Evolutionary conservation across 805 yeast species (phyloP).

Genomic region (Candida adriatica): DNA sequence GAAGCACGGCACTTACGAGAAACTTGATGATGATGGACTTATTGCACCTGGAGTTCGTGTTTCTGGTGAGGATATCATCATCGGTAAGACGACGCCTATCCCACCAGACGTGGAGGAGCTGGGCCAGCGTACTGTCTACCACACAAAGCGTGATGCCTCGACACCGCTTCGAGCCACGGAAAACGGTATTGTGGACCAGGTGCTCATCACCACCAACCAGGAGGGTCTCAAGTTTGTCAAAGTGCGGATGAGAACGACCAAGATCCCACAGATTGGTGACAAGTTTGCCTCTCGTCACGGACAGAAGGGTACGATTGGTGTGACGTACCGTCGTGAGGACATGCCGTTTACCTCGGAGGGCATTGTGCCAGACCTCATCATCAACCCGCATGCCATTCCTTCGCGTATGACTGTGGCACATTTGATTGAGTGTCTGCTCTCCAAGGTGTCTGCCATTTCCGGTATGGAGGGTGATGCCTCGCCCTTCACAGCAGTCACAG

Average conservation of each 20-base stretch:
- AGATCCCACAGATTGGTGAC: constrained; percentile 98
- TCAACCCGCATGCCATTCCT: constrained; percentile 99
- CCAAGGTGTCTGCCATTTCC: constrained; percentile 89
- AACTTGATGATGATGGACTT: constrained; percentile 95
- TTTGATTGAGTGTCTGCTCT: constrained; percentile 93
- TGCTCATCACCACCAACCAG: constrained; percentile 91
- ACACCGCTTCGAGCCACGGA: constrained; percentile 96
- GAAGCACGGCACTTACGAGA: constrained; percentile 97
- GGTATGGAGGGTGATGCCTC: constrained; percentile 99
- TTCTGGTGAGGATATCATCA: constrained; percentile 96
- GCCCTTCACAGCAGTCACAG: constrained; percentile 97
- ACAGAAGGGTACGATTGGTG: constrained; percentile 99
- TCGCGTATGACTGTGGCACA: constrained; percentile 99
- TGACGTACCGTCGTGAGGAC: constrained; percentile 95
- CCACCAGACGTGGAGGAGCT: constrained; percentile 99
- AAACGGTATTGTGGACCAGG: constrained; percentile 98
- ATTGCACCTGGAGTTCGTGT: constrained; percentile 98
- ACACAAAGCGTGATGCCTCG: constrained; percentile 97
- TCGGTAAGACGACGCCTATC: constrained; percentile 98
- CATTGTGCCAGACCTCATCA: constrained; percentile 92
- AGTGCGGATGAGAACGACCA: constrained; percentile 98
- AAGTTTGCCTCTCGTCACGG: constrained; percentile 99
- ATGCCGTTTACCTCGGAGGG: constrained; percentile 98
- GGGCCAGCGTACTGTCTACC: constrained; percentile 98
- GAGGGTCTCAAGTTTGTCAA: constrained; percentile 97